Conservation (phyloP, 352 stramenopile genomes). For the Paralagenidium karlingii region DNA sequence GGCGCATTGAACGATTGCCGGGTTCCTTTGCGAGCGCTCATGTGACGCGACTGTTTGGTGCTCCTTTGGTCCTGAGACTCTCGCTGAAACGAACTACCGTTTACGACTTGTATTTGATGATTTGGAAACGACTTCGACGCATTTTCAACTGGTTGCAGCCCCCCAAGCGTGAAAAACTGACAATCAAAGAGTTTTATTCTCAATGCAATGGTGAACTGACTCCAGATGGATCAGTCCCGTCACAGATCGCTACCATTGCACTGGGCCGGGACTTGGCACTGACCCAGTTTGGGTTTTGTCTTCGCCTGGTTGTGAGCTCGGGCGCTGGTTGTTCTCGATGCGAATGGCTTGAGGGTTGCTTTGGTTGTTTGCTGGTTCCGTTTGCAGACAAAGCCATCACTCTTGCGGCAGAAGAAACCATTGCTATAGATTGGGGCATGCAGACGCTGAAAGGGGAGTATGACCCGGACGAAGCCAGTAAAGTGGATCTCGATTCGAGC, state of each 20-base stretch:
- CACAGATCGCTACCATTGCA: constrained; percentile 19
- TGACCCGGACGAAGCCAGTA: constrained; percentile 72
- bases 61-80: constrained; percentile 57
- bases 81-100: constrained; percentile 43
- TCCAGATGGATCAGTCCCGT: neutral
- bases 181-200: no score
- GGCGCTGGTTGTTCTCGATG: constrained; percentile 80
- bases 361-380: constrained; percentile 70
- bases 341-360: constrained; percentile 78
- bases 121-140: constrained; percentile 63
- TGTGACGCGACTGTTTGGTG: constrained; percentile 66
- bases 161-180: constrained; percentile 6
- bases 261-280: constrained; percentile 43
- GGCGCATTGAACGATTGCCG: constrained; percentile 64
- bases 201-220: no score
- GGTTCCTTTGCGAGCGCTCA: constrained; percentile 74
- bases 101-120: constrained; percentile 63
- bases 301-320: constrained; percentile 68
- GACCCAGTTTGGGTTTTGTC: constrained; percentile 75
- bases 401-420: constrained; percentile 60
- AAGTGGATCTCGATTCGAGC: constrained; percentile 53
- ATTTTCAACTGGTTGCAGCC: constrained; percentile 78
- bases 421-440: constrained; percentile 87
- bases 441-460: constrained; percentile 78
- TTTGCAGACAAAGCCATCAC: constrained; percentile 22